Conservation (phyloP, 106 monocot genomes). For the Dendrobium officinale region DNA sequence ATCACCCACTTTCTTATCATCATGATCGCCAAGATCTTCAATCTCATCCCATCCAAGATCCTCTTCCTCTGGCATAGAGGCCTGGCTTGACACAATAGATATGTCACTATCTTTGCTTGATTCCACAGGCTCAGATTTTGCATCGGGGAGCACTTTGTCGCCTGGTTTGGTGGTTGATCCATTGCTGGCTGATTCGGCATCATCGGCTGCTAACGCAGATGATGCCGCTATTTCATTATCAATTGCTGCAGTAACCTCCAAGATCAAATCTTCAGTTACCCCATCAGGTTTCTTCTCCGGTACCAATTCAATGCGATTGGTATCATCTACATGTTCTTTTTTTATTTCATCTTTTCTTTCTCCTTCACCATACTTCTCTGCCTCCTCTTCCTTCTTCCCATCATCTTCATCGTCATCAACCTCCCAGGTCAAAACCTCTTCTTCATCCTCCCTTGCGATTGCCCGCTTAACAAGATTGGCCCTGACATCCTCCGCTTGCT, state of each 20-base stretch:
- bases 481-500: slow-evolving; percentile 77
- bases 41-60: slow-evolving; percentile 96
- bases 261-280: slow-evolving; percentile 12
- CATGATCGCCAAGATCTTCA: slow-evolving; percentile 79
- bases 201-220: slow-evolving; percentile 8
- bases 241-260: neutral
- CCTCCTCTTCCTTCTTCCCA: neutral
- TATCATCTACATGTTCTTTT: slow-evolving; percentile 3
- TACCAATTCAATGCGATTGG: neutral
- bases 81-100: slow-evolving; percentile 54
- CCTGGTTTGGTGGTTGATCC: slow-evolving; percentile 19
- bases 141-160: slow-evolving; percentile 19
- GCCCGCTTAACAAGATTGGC: slow-evolving; percentile 75
- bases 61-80: slow-evolving; percentile 64
- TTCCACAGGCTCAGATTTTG: slow-evolving; percentile 26
- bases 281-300: slow-evolving; percentile 13
- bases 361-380: neutral
- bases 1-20: slow-evolving; percentile 44
- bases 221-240: slow-evolving; percentile 1
- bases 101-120: slow-evolving; percentile 66
- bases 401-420: slow-evolving; percentile 75
- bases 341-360: neutral
- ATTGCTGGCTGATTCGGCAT: slow-evolving; percentile 10
- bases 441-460: slow-evolving; percentile 66
- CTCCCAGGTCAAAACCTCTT: slow-evolving; percentile 55